Evolutionary conservation across 2,329 filamentous ascomycete genomes (phyloP).

Genomic region (Fonsecaea multimorphosa): DNA sequence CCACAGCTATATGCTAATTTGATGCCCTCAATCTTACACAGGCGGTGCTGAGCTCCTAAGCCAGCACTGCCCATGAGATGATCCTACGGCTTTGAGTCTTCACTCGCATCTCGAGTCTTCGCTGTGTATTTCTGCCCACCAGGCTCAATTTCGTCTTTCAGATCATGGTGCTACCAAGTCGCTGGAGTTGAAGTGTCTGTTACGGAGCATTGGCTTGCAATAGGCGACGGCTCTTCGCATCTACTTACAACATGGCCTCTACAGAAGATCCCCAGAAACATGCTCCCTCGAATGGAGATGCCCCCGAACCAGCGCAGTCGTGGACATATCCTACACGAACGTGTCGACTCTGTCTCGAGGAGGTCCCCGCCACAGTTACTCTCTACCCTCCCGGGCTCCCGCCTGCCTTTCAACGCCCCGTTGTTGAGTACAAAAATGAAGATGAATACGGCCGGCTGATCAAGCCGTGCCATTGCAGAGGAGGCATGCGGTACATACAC

Average conservation of each 20-base stretch:
- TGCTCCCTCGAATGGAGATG: background rate
- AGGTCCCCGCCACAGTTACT: conserved; percentile 66
- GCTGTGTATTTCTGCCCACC: background rate
- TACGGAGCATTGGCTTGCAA: background rate
- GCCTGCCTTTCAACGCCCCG: conserved; percentile 62
- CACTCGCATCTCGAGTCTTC: background rate
- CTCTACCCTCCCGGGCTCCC: conserved; percentile 61
- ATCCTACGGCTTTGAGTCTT: background rate
- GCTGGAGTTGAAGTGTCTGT: background rate
- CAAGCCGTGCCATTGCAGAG: conserved; percentile 91
- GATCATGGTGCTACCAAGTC: background rate
- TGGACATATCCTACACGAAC: conserved; percentile 69
- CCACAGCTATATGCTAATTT: background rate
- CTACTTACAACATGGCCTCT: conserved; percentile 19
- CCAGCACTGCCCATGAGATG: background rate
- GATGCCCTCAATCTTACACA: background rate
- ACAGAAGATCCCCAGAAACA: conserved; percentile 7
- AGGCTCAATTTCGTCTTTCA: background rate
- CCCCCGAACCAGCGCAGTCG: conserved; percentile 20
- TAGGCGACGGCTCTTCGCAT: background rate
- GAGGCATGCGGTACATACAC: conserved; percentile 91
- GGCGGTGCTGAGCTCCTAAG: background rate
- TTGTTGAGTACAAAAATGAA: conserved; percentile 74
- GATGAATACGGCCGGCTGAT: conserved; percentile 76
- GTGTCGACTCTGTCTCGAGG: conserved; percentile 89